phyloP scores from a whole-genome alignment of 2,329 filamentous ascomycete genomes.

The Talaromyces rugulosus region DNA sequence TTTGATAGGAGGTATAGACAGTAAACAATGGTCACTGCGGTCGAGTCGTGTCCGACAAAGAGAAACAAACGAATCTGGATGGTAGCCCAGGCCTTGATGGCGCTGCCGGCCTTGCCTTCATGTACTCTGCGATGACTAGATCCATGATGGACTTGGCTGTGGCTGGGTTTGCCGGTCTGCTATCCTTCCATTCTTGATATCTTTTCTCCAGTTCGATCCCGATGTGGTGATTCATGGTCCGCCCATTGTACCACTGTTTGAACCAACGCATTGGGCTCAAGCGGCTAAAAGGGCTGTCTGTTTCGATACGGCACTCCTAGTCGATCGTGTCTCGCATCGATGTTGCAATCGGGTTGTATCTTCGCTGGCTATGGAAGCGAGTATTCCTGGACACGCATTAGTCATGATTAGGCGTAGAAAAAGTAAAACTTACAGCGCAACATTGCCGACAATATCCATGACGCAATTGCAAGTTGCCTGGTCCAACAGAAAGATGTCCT shows the following conservation, averaged over 20 bases:
- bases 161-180: background rate
- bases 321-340: background rate
- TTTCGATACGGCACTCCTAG: background rate
- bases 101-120: background rate
- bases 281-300: background rate
- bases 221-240: background rate
- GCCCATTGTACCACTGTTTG: background rate
- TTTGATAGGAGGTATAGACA: constrained; percentile 34
- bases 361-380: background rate
- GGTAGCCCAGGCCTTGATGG: background rate
- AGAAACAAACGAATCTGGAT: constrained; percentile 13
- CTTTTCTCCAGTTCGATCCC: constrained; percentile 1
- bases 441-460: constrained; percentile 1
- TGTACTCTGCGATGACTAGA: background rate
- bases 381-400: background rate
- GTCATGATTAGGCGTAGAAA: too few relatives aligned
- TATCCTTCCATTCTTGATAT: constrained; percentile 1
- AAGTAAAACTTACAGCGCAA: background rate
- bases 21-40: constrained; percentile 26
- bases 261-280: background rate
- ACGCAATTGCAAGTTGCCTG: background rate
- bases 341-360: background rate
- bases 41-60: constrained; percentile 30
- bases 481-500: background rate
- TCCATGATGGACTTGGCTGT: background rate